These are phyloP conservation scores for Emmonsiellopsis sp. DNA, from an alignment of 2,329 filamentous ascomycete species.

Conservation along the genomic window DNA sequence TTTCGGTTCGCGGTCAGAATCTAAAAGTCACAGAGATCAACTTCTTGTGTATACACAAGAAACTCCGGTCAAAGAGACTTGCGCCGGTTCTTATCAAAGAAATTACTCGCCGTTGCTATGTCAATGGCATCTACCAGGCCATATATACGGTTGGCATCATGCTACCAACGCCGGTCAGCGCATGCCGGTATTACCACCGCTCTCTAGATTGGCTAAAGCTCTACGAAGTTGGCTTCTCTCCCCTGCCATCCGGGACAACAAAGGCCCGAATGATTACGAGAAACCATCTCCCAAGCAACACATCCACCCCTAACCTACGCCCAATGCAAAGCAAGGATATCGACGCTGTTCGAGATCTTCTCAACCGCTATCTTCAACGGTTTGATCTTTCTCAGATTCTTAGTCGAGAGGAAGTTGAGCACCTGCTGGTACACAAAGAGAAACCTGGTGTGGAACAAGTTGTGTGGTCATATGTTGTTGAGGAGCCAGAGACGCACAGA, in stretches of 20 bases:
- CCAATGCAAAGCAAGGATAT: constrained; percentile 73
- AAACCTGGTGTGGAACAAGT: constrained; percentile 62
- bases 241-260: constrained; percentile 73
- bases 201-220: constrained; percentile 93
- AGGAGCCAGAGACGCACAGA: constrained; percentile 59
- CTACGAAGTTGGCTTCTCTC: constrained; percentile 89
- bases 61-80: constrained; percentile 84
- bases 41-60: constrained; percentile 97
- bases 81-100: constrained; percentile 95
- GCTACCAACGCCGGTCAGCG: constrained; percentile 83
- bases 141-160: constrained; percentile 92
- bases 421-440: constrained; percentile 75
- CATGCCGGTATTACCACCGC: constrained; percentile 91
- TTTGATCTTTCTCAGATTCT: constrained; percentile 83
- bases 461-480: constrained; percentile 89
- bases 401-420: constrained; percentile 67
- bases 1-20: constrained; percentile 68
- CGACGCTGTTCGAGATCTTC: constrained; percentile 62
- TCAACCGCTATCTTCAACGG: constrained; percentile 67
- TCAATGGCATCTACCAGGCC: constrained; percentile 81
- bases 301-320: constrained; percentile 65
- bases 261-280: constrained; percentile 76
- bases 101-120: constrained; percentile 84
- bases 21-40: constrained; percentile 88
- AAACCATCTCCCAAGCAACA: constrained; percentile 70